Percentiles rank a stretch among this genome's conserved stretches.
phyloP scores from a whole-genome alignment of 73 alveolate genomes.

The Paramecium tetraurelia region DNA sequence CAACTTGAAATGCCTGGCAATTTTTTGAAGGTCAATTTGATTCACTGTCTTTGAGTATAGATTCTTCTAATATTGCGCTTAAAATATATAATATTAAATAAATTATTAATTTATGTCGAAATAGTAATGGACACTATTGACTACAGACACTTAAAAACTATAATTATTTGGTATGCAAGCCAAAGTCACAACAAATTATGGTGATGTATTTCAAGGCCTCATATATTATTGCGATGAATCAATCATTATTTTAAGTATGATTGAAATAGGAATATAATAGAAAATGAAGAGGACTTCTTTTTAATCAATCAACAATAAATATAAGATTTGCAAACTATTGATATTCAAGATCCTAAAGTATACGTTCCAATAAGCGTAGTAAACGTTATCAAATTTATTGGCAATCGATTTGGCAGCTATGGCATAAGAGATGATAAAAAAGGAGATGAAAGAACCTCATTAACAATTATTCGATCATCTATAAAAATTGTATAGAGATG shows the following conservation, averaged over 20 bases:
- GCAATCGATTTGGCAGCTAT: constrained; percentile 21
- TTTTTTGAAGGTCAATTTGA: neutral
- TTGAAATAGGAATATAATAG: neutral
- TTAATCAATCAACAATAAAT: constrained; percentile 7
- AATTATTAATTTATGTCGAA: constrained; percentile 1
- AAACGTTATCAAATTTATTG: neutral
- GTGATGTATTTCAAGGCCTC: neutral
- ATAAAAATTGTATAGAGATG: constrained; percentile 5
- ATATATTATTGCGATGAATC: constrained; percentile 10
- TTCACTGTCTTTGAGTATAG: neutral
- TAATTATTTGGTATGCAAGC: neutral
- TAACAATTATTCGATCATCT: constrained; percentile 21
- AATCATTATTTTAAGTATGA: neutral
- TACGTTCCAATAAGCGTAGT: neutral
- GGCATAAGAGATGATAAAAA: neutral
- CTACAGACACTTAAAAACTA: neutral
- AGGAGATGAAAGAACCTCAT: constrained; percentile 40
- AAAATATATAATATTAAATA: neutral
- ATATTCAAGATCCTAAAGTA: constrained; percentile 19
- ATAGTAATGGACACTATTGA: neutral
- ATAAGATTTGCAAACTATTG: neutral
- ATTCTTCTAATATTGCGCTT: neutral
- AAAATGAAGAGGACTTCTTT: constrained; percentile 22
- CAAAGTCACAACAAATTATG: constrained; percentile 1
- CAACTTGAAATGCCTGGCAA: neutral